Base-by-base conservation (phyloP, 2,329 filamentous ascomycete species). In the Ceratocystis destructans region DNA sequence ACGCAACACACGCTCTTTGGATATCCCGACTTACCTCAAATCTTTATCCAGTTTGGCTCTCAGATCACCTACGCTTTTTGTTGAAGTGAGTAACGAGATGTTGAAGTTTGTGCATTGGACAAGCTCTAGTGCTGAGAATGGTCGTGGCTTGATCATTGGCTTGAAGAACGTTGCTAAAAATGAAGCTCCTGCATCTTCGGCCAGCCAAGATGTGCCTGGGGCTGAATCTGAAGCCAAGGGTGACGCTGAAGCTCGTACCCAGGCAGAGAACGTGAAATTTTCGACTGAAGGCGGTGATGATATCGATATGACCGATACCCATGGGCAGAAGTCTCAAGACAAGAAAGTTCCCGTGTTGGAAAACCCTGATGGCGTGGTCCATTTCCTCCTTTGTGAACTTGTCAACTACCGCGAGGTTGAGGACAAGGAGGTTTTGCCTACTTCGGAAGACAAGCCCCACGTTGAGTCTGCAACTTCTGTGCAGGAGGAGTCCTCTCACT, bases 331-430 rank as follows among this genome's bases (percentile, higher is more conserved):
- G 74, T 91, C 96, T 68, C 33, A 33, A 31, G 76, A 84, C 50
- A 96, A 95, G 76, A 80, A 89, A 7, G 25, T 68, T 15, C 93
- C 94, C 0, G 81, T 92, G 12, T 86, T 96, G 5, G 92, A 96
- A 74, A 91, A 94, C 69, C 90, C 93, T 0, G 94, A 97, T 74
- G 94, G 94, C 3, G 90, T 99, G 2, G 87, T 99, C 67, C 90
- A 97, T 72, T 99, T 96, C 75, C 80, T 99, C 25, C 84, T 99
- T 3, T 95, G 89, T 67, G 94, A 99, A 74, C 79, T 99, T 59
- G 80, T 96, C 66, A 92, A 90, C 63, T 97, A 96, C 76, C 88
- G 88, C 71, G 92, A 96, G 73, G 90, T 96, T 4, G 90, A 96
- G 46, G 93, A 97, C 72, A 92, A 88, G 72, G 87, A 92, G 53